Evolutionary conservation across 805 yeast species (phyloP), one percentile per base, ranked within the genome.

Genomic region (Yarrowia yakushimensis): DNA sequence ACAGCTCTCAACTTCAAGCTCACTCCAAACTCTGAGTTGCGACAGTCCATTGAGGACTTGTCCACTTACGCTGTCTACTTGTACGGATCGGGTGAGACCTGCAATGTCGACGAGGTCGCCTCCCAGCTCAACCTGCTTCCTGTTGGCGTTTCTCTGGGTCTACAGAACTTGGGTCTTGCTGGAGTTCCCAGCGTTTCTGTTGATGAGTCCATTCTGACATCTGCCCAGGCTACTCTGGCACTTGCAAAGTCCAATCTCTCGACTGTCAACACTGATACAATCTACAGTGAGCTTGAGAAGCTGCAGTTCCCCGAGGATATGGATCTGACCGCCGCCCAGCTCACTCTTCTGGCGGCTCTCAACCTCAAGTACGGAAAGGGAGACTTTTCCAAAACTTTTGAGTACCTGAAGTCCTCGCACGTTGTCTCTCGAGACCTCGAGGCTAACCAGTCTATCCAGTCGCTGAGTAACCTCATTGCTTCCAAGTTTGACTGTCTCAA

Each of bases 31-130:
- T 85, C 93, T 80, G 92, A 90, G 82, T 90, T 87, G 80, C 86
- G 93, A 82, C 80, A 81, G 73, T 82, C 90, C 78, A 87, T 90
- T 80, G 97, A 90, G 76, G 96, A 90, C 82, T 86, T 92, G 25
- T 12, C 42, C 33, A 36, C 31, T 15, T 52, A 52, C 8, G 59
- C 59, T 1, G 12, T 52, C 25, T 52, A 52, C 43, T 17, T 52
- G 25, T 52, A 36, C 33, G 59, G 59, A 5, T 52, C 59, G 7
- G 43, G 59, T 0, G 59, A 52, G 33, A 6, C 31, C 6, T 23
- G 42, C 13, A n/a, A 52, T 10, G 13, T 52, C 9, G 43, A n/a
- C 5, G 59, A 36, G 10, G 59, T 43, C 12, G 59, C 59, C 17
- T 2, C 59, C 36, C 59, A 52, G 28, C 43, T 52, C 4, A 8